A percentile compares a stretch with the other conserved stretches of the same genome.
These are phyloP conservation scores for Penicillium sp. DNA, from an alignment of 2,329 filamentous ascomycete genomes.

Conservation along the genomic window DNA sequence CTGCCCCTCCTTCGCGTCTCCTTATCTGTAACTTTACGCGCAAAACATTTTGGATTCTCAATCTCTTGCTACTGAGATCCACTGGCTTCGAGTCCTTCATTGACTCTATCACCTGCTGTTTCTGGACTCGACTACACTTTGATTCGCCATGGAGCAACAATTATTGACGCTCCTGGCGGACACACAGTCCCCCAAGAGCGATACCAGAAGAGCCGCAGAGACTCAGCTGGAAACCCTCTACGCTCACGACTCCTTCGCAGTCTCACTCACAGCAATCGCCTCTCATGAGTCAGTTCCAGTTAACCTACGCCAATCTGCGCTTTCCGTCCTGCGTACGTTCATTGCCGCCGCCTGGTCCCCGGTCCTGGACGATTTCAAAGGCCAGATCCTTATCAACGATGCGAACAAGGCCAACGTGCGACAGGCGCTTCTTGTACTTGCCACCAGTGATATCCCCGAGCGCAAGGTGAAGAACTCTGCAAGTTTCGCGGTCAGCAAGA, in stretches of 20 bases:
- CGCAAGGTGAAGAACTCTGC: conserved; percentile 85
- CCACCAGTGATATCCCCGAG: conserved; percentile 66
- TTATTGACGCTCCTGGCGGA: conserved; percentile 82
- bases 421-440: conserved; percentile 70
- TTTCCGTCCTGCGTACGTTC: conserved; percentile 76
- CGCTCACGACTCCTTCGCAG: conserved; percentile 66
- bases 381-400: conserved; percentile 66
- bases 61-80: conserved; percentile 1
- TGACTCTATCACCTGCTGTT: not conserved
- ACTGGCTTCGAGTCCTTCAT: conserved; percentile 1
- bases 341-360: conserved; percentile 80
- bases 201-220: conserved; percentile 80
- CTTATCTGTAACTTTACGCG: conserved; percentile 17
- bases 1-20: conserved; percentile 17
- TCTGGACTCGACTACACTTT: not conserved
- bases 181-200: conserved; percentile 74
- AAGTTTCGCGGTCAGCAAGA: conserved; percentile 87
- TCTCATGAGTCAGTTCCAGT: conserved; percentile 69
- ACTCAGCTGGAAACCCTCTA: conserved; percentile 71
- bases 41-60: conserved; percentile 10
- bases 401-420: conserved; percentile 70
- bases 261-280: conserved; percentile 75
- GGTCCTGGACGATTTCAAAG: conserved; percentile 66
- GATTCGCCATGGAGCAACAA: conserved; percentile 75
- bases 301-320: conserved; percentile 75